These are phyloP conservation scores for Taphrina betulina DNA, from an alignment of 1,139 yeast species.

Conservation along the genomic window DNA sequence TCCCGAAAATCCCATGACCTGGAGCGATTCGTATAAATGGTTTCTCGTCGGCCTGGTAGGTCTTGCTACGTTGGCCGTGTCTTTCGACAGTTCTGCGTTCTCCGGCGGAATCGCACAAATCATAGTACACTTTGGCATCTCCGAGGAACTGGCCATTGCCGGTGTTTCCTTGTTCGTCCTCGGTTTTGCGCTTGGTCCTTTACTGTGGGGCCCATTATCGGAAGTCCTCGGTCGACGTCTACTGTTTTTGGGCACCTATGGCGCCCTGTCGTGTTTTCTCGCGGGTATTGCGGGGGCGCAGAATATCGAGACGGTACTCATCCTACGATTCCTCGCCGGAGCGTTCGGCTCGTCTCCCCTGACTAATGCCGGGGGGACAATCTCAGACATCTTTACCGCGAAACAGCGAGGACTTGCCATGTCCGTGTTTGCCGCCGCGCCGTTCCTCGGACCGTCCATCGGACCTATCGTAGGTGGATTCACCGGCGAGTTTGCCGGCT, in stretches of 20 bases:
- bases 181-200: slow-evolving; percentile 42
- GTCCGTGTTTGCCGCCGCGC: slow-evolving; percentile 52
- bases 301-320: slow-evolving; percentile 53
- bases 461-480: slow-evolving; percentile 81
- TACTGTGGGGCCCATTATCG: slow-evolving; percentile 71
- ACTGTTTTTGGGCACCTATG: slow-evolving; percentile 40
- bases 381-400: slow-evolving; percentile 69
- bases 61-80: slow-evolving; percentile 56
- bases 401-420: slow-evolving; percentile 60
- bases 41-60: slow-evolving; percentile 19
- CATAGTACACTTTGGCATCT: slow-evolving; percentile 52
- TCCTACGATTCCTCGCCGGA: slow-evolving; percentile 77
- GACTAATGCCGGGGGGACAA: slow-evolving; percentile 83
- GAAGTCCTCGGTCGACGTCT: slow-evolving; percentile 51
- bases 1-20: slow-evolving; percentile 58
- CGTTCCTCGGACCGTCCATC: slow-evolving; percentile 66
- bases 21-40: slow-evolving; percentile 47
- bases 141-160: slow-evolving; percentile 58
- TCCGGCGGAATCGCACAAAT: slow-evolving; percentile 55
- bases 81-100: slow-evolving; percentile 55
- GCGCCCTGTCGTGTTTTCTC: neutral
- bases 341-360: slow-evolving; percentile 79
- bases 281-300: slow-evolving; percentile 42
- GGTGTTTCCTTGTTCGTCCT: slow-evolving; percentile 72
- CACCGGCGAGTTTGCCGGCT: slow-evolving; percentile 63